These are phyloP conservation scores for Macrocybe gigantea DNA, from an alignment of 768 basidiomycete species.

Conservation along the genomic window DNA sequence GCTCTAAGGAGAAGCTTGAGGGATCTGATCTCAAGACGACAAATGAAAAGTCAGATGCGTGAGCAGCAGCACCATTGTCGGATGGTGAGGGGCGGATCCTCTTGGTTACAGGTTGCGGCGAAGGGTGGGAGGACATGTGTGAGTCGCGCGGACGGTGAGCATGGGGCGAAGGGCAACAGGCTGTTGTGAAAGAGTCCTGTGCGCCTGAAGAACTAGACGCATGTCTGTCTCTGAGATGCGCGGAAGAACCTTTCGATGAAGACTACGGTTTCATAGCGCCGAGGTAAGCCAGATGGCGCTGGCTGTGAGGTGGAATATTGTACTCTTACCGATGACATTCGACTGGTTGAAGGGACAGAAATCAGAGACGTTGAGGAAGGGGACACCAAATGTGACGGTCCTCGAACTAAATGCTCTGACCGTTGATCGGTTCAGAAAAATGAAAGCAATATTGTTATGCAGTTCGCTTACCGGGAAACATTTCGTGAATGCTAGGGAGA, in stretches of 20 bases:
- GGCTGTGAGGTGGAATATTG: too few species aligned
- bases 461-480: conserved; percentile 42
- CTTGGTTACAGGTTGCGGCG: background rate
- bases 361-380: background rate
- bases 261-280: too few species aligned
- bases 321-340: too few species aligned
- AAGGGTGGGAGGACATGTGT: conserved; percentile 6
- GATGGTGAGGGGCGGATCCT: background rate
- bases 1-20: conserved; percentile 33
- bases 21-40: conserved; percentile 41
- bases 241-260: too few species aligned
- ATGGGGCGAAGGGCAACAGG: conserved; percentile 4
- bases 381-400: background rate
- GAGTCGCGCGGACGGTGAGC: conserved; percentile 5
- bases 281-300: too few species aligned
- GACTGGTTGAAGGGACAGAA: too few species aligned
- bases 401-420: too few species aligned
- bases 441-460: too few species aligned
- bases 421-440: too few species aligned
- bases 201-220: too few species aligned
- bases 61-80: conserved; percentile 6
- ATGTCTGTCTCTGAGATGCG: too few species aligned
- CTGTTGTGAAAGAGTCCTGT: too few species aligned
- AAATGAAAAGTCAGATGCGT: conserved; percentile 25
- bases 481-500: conserved; percentile 48